These are phyloP conservation scores for Cercophora samala DNA, from an alignment of 495 filamentous ascomycete genomes.

Conservation along the genomic window DNA sequence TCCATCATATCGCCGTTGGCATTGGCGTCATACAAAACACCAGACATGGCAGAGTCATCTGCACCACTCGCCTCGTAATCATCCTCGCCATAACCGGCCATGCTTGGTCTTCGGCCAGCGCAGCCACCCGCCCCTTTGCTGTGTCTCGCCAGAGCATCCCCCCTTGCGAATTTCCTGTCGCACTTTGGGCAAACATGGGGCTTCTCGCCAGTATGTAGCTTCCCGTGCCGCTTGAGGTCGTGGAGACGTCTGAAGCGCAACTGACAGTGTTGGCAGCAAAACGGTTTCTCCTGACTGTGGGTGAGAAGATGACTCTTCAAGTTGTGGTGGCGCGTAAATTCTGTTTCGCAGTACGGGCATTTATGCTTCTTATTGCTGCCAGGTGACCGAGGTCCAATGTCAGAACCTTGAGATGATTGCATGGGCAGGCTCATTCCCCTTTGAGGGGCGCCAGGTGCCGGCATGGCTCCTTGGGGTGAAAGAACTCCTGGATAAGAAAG, in stretches of 20 bases:
- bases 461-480: conserved; percentile 35
- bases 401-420: conserved; percentile 57
- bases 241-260: conserved; percentile 89
- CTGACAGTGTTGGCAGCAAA: conserved; percentile 82
- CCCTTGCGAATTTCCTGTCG: conserved; percentile 88
- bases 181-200: conserved; percentile 93
- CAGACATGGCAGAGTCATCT: conserved; percentile 75
- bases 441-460: conserved; percentile 45
- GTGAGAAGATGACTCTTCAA: conserved; percentile 98
- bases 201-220: conserved; percentile 94
- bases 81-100: conserved; percentile 78
- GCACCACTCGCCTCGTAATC: conserved; percentile 61
- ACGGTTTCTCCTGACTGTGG: conserved; percentile 98
- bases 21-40: conserved; percentile 65
- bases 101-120: conserved; percentile 81
- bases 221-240: conserved; percentile 92
- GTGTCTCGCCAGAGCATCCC: conserved; percentile 90
- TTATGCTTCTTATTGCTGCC: conserved; percentile 85
- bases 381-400: conserved; percentile 42
- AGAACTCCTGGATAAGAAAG: conserved; percentile 47
- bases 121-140: conserved; percentile 96
- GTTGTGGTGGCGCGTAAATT: conserved; percentile 97
- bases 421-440: conserved; percentile 76
- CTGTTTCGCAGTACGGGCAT: conserved; percentile 91
- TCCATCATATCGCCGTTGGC: conserved; percentile 49